These are phyloP conservation scores for Penicillium odoratum DNA, from an alignment of 495 filamentous ascomycete genomes.

Conservation along the genomic window DNA sequence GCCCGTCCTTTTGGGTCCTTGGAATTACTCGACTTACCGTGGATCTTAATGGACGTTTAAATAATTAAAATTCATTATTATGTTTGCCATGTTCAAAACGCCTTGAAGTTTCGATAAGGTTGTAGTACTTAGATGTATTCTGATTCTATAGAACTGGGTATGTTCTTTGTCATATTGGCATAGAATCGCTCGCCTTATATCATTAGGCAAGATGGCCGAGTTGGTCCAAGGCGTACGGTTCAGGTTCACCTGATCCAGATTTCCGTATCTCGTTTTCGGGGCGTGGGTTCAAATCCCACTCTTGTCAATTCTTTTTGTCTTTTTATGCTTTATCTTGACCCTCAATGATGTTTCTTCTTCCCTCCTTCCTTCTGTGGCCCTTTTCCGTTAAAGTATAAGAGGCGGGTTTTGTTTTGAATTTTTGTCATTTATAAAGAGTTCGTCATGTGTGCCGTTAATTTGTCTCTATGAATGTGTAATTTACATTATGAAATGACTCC, in stretches of 20 bases:
- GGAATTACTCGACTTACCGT: conserved; percentile 91
- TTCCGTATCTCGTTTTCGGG: conserved; percentile 28
- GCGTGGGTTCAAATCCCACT: conserved; percentile 43
- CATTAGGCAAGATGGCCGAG: conserved; percentile 38
- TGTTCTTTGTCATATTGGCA: conserved; percentile 3
- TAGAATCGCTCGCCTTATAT: neutral
- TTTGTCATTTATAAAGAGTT: neutral
- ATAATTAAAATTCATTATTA: too few relatives aligned
- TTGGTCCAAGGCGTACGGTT: conserved; percentile 40
- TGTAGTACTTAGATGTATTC: too few relatives aligned
- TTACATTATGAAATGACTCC: neutral
- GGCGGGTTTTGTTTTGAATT: too few relatives aligned
- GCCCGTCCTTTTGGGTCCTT: conserved; percentile 83
- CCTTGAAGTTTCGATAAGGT: too few relatives aligned
- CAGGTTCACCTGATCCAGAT: conserved; percentile 33
- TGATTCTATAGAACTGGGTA: too few relatives aligned
- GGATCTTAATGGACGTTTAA: conserved; percentile 46
- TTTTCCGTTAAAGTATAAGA: too few relatives aligned
- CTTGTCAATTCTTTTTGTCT: conserved; percentile 32
- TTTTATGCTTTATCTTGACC: neutral
- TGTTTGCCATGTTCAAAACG: too few relatives aligned
- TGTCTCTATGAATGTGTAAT: neutral
- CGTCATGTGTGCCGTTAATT: neutral
- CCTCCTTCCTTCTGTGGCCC: too few relatives aligned
- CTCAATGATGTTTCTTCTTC: too few relatives aligned